These are phyloP conservation scores for Xylaria sp. DNA, from an alignment of 2,329 filamentous ascomycete species.

Conservation along the genomic window DNA sequence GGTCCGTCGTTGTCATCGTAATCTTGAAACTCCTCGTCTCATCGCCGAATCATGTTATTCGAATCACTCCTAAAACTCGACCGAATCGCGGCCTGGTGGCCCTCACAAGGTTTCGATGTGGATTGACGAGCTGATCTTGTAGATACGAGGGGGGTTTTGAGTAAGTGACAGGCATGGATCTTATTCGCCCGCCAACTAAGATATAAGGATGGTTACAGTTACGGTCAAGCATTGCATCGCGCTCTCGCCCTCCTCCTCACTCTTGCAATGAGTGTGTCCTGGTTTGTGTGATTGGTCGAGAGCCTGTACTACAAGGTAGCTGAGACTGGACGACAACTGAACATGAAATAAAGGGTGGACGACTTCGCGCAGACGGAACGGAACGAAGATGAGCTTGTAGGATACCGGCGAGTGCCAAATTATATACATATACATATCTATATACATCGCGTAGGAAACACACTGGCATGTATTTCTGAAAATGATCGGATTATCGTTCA, in stretches of 20 bases:
- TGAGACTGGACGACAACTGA: background rate
- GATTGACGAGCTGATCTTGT: constrained; percentile 57
- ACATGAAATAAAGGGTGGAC: background rate
- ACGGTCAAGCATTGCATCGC: background rate
- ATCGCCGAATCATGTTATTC: background rate
- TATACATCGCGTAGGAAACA: background rate
- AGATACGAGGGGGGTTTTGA: background rate
- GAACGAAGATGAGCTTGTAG: background rate
- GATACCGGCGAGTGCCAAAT: background rate
- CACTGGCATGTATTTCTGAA: background rate
- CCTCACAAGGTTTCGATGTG: constrained; percentile 73
- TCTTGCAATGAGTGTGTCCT: background rate
- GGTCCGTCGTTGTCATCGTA: background rate
- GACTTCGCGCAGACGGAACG: background rate
- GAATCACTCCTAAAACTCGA: constrained; percentile 54
- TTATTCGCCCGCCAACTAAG: background rate
- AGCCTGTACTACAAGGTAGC: background rate
- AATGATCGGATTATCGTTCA: background rate
- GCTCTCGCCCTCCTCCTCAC: background rate
- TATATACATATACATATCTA: background rate
- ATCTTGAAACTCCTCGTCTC: background rate
- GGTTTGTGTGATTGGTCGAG: background rate
- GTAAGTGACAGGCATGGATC: background rate
- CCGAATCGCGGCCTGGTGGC: constrained; percentile 71
- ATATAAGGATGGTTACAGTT: background rate